A percentile compares a stretch with the other conserved stretches of the same genome.
Conservation (phyloP, 106 monocot genomes). For the Agapanthus africanus region DNA sequence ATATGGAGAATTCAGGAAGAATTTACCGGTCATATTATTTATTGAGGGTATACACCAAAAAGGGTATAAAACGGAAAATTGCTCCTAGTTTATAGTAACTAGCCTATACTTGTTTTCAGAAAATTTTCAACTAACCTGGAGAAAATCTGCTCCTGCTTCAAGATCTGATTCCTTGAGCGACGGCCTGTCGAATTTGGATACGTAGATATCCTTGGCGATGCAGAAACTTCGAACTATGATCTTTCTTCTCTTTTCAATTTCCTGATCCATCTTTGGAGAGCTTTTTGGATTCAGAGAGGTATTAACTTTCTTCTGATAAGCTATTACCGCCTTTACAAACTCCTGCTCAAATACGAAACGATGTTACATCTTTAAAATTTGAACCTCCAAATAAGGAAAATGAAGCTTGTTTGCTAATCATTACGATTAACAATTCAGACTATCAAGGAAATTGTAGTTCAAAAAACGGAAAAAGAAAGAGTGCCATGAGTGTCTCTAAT, state of each 20-base stretch:
- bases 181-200: constrained; percentile 15
- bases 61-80: too few species aligned
- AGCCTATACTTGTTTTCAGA: background rate
- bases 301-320: constrained; percentile 82
- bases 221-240: constrained; percentile 59
- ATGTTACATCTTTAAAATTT: background rate
- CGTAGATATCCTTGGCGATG: constrained; percentile 55
- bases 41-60: too few species aligned
- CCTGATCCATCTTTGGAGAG: constrained; percentile 35
- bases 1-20: too few species aligned
- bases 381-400: too few species aligned
- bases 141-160: constrained; percentile 68
- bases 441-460: too few species aligned
- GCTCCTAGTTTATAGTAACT: background rate
- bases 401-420: too few species aligned
- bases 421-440: too few species aligned
- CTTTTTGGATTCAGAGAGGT: too few species aligned
- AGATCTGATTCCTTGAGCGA: constrained; percentile 27
- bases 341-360: constrained; percentile 30
- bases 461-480: too few species aligned
- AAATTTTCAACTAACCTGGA: constrained; percentile 33
- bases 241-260: constrained; percentile 78
- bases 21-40: too few species aligned
- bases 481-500: too few species aligned
- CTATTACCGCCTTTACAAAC: constrained; percentile 74